phyloP scores from a whole-genome alignment of 257 asterid genomes.

The Salvia miltiorrhiza region DNA sequence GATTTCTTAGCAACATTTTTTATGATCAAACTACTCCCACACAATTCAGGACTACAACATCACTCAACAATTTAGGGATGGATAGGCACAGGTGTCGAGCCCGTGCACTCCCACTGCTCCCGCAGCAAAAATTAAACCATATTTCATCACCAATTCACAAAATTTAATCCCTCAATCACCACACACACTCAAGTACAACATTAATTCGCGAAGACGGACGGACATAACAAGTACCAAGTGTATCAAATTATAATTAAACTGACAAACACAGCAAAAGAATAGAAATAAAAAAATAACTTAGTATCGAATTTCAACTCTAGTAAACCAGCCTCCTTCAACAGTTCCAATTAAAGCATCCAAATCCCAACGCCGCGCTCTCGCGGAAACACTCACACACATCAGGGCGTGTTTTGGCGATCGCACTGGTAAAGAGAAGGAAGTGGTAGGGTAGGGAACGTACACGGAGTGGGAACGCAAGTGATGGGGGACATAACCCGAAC shows the following conservation, averaged over 20 bases:
- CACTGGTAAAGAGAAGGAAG: neutral
- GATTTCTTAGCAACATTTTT: neutral
- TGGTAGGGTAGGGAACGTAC: constrained; percentile 34
- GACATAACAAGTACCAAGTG: neutral
- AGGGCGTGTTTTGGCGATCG: neutral
- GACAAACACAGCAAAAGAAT: neutral
- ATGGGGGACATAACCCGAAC: constrained; percentile 69
- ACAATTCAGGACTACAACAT: neutral
- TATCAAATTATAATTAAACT: neutral
- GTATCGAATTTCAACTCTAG: constrained; percentile 19
- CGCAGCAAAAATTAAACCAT: neutral
- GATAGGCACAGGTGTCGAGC: neutral
- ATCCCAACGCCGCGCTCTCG: neutral
- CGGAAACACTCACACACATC: neutral
- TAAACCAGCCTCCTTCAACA: neutral
- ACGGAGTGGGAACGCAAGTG: constrained; percentile 66
- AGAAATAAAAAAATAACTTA: neutral
- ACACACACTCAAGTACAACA: neutral
- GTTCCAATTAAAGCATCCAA: constrained; percentile 14
- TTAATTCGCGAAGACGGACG: no score
- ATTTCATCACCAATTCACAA: neutral
- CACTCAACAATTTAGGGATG: neutral
- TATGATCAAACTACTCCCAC: neutral
- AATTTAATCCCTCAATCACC: neutral
- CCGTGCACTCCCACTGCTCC: neutral